Conservation (phyloP, 2,329 filamentous ascomycete genomes). For the Ceratocystiopsis sp. region DNA sequence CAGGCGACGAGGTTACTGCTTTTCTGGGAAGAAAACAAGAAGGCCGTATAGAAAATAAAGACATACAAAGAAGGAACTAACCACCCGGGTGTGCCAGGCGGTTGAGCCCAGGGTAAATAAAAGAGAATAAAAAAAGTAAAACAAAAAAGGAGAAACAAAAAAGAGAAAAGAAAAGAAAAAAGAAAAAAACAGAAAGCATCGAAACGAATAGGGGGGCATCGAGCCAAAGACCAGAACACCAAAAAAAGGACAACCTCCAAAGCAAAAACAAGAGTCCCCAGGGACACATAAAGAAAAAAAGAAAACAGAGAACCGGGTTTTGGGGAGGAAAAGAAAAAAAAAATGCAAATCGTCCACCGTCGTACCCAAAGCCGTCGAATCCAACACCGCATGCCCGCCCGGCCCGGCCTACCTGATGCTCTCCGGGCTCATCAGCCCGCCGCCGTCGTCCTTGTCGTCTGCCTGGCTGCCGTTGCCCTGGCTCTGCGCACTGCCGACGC, state of each 20-base stretch:
- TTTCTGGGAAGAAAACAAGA: background rate
- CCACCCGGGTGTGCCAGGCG: background rate
- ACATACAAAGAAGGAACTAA: too few species aligned
- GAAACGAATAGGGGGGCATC: background rate
- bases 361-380: background rate
- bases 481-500: too few species aligned
- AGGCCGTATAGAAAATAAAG: too few species aligned
- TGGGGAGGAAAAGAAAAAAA: background rate
- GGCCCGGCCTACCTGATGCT: slow-evolving; percentile 31
- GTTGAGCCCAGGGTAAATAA: background rate
- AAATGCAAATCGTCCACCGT: background rate
- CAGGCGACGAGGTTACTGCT: too few species aligned
- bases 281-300: background rate
- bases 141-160: background rate
- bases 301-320: background rate
- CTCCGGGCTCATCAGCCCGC: slow-evolving; percentile 73
- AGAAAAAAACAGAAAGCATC: background rate
- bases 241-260: background rate
- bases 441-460: slow-evolving; percentile 50
- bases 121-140: background rate
- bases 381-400: too few species aligned
- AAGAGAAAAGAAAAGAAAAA: background rate
- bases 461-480: slow-evolving; percentile 19
- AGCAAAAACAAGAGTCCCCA: slow-evolving; percentile 1
- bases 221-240: background rate